Base-by-base conservation (phyloP, 1,284 basidiomycete species). In the Cryptococcus sp. region DNA sequence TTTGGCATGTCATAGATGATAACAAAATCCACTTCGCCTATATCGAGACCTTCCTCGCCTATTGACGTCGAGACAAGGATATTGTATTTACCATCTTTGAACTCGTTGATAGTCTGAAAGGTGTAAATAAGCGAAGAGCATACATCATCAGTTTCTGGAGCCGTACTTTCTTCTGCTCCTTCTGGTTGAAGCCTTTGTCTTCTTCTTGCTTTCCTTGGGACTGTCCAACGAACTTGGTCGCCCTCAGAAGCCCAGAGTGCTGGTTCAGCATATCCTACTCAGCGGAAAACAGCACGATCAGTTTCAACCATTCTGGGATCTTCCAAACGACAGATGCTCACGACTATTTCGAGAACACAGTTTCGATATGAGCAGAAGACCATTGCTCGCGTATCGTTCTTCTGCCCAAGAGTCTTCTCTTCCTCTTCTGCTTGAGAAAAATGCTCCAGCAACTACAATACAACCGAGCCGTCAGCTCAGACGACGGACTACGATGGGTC, bases 21-120 rank as follows among this genome's bases (percentile, higher is more conserved):
- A 55, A 97, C 96, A 72, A 95, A 83, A 75, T 99, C 96, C n/a
- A 99, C 89, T 71, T 97, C 94, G 48, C 96, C 96, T 58, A 99
- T 99, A 75, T 99, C 96, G n/a, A 99, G 82, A 61, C 96, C 96
- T 78, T 99, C 96, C 79, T 99, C 96, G 30, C 96, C 96, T 58
- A 99, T 93, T 3, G 90, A 96, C 0, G 96, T 99, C 0, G 95
- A 90, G 1, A 99, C 95, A 5, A 99, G 82, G 35, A 98, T 88
- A 68, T 99, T 98, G 78, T 85, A 92, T 57, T 87, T 87, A 35
- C 92, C 93, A 3, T 81, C 80, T 76, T 94, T 94, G 82, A 99
- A 99, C 60, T 87, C 85, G 56, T 85, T 80, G 67, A 99, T 91
- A 39, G 66, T 69, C 69, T 73, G 45, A 13, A 13, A 8, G 42